phyloP scores from a whole-genome alignment of 2,329 filamentous ascomycete genomes.

The Colletotrichum tropicicola region DNA sequence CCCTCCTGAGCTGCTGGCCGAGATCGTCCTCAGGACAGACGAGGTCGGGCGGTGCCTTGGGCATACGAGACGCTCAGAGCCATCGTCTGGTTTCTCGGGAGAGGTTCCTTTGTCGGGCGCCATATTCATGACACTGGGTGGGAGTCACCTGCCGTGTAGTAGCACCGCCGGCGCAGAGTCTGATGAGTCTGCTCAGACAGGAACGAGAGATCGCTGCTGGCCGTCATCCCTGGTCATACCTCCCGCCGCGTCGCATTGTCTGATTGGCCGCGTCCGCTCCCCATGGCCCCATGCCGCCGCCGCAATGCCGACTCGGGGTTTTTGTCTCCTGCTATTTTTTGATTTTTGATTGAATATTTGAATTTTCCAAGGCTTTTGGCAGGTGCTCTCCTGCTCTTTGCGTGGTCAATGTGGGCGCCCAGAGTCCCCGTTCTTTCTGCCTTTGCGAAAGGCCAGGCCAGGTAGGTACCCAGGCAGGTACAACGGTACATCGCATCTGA shows the following conservation, averaged over 20 bases:
- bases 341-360: background rate
- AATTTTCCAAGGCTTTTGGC: background rate
- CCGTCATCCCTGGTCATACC: constrained; percentile 15
- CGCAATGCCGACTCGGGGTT: background rate
- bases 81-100: too few species aligned
- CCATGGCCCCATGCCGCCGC: background rate
- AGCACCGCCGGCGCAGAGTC: too few species aligned
- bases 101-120: too few species aligned
- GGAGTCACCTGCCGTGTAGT: too few species aligned
- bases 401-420: background rate
- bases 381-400: background rate
- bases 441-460: background rate
- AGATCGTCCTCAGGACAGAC: too few species aligned
- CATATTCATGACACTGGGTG: too few species aligned
- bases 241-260: background rate
- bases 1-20: too few species aligned
- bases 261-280: background rate
- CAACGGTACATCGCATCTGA: background rate
- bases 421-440: background rate
- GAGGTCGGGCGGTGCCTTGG: too few species aligned
- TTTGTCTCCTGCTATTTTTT: background rate
- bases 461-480: background rate
- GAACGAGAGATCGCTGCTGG: background rate
- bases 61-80: too few species aligned
- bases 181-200: background rate